Base-by-base conservation (phyloP, 176 grass and related monocot genomes). In the Oryza brachyantha region DNA sequence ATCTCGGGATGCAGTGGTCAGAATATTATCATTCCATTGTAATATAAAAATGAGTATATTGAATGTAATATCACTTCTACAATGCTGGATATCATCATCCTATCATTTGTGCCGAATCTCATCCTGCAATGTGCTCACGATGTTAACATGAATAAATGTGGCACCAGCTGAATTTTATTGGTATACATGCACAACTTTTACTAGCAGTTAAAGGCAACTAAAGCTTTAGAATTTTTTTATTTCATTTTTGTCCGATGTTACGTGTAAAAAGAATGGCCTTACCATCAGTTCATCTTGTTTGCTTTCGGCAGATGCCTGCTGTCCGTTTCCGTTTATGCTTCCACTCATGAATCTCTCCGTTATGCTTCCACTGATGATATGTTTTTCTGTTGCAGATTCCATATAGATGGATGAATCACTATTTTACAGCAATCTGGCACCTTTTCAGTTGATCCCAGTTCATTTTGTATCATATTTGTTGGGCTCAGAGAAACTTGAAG, bases 181-280 rank as follows among this genome's bases (percentile, higher is more conserved):
- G 34, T 73, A 66, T 5, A 67, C 13, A 42, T 74, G 45, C 21
- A 29, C 42, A 42, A 13, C 31, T 7, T 12, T 42, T 35, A 24
- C 29, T 5, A 24, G 29, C 35, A 13, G 11, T 40, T 52, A 52
- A 52, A 52, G 17, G 48, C 19, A 21, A n/a, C 48, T 52, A 21
- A 55, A 54, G 29, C 25, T 64, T 75, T 45, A 68, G 17, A 54
- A 75, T 34, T 13, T 22, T 24, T 52, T n/a, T 66, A 68, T 37
- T 67, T 55, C 29, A 66, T 27, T 36, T 16, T 46, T 46, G 68
- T 68, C 48, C 57, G 22, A 61, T 81, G 39, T 59, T 4, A 37
- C 57, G 5, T 59, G 63, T 35, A 45, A 73, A 73, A 74, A 74
- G 73, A 74, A 55, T 54, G 41, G 40, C 72, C 27, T 64, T 81